Evolutionary conservation across 106 monocot genomes (phyloP).

Genomic region (Phalaenopsis equestris): DNA sequence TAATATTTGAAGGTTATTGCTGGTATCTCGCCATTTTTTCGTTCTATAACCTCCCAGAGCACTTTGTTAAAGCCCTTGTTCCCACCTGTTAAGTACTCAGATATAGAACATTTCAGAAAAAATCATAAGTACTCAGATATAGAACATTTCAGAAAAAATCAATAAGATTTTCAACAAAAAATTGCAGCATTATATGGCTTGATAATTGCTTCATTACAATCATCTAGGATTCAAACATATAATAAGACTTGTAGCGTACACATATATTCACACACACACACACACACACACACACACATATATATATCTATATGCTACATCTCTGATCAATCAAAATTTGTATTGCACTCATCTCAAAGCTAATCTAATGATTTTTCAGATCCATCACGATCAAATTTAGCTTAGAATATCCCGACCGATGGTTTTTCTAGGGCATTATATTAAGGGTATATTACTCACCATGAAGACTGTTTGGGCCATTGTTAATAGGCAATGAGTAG

Average conservation of each 20-base stretch:
- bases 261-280: too few species aligned
- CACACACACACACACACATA: too few species aligned
- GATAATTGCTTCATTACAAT: too few species aligned
- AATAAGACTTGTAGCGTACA: too few species aligned
- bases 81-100: constrained; percentile 33
- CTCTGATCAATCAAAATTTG: too few species aligned
- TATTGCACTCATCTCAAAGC: too few species aligned
- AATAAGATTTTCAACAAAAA: neutral
- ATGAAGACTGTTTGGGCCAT: constrained; percentile 59
- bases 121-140: neutral
- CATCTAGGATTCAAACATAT: too few species aligned
- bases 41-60: constrained; percentile 58
- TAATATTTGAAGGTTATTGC: constrained; percentile 58
- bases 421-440: neutral
- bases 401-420: too few species aligned
- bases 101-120: neutral
- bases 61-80: constrained; percentile 62
- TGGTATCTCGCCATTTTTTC: constrained; percentile 35
- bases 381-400: too few species aligned
- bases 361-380: too few species aligned
- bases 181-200: neutral
- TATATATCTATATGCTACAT: too few species aligned
- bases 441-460: constrained; percentile 17
- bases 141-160: neutral
- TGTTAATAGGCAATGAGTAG: constrained; percentile 53